A percentile compares a stretch with the other conserved stretches of the same genome.
Evolutionary conservation across 805 yeast species (phyloP).

Genomic region (Yamadazyma phyllophila): DNA sequence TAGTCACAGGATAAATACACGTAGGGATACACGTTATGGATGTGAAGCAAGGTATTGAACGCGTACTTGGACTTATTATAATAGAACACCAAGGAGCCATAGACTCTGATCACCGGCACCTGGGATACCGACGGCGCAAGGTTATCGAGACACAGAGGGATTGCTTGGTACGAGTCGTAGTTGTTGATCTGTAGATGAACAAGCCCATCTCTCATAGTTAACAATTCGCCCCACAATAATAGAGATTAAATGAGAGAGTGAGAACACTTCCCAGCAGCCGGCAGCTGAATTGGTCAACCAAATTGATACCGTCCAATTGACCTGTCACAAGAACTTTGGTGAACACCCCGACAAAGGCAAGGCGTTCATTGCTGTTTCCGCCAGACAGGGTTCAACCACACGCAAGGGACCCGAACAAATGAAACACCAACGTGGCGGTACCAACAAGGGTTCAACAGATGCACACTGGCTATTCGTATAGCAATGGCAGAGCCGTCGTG

Average conservation of each 20-base stretch:
- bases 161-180: conserved; percentile 63
- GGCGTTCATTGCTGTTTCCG: too few relatives aligned
- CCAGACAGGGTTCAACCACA: too few relatives aligned
- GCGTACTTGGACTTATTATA: conserved; percentile 23
- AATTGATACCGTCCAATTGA: too few relatives aligned
- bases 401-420: too few relatives aligned
- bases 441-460: too few relatives aligned
- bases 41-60: conserved; percentile 50
- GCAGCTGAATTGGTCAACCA: not conserved
- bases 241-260: not conserved
- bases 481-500: too few relatives aligned
- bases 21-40: conserved; percentile 86
- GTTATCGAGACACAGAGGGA: conserved; percentile 55
- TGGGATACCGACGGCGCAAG: conserved; percentile 35
- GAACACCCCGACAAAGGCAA: too few relatives aligned
- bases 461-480: too few relatives aligned
- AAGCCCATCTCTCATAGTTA: not conserved
- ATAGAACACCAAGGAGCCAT: conserved; percentile 68
- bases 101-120: conserved; percentile 77
- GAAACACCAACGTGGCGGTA: too few relatives aligned
- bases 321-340: too few relatives aligned
- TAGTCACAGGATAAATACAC: conserved; percentile 64
- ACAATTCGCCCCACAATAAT: not conserved
- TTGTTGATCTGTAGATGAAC: conserved; percentile 49
- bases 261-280: not conserved